Percentiles rank a stretch among this genome's conserved stretches.
phyloP scores from a whole-genome alignment of 2,329 filamentous ascomycete species.

The Trichophyton benhamiae region DNA sequence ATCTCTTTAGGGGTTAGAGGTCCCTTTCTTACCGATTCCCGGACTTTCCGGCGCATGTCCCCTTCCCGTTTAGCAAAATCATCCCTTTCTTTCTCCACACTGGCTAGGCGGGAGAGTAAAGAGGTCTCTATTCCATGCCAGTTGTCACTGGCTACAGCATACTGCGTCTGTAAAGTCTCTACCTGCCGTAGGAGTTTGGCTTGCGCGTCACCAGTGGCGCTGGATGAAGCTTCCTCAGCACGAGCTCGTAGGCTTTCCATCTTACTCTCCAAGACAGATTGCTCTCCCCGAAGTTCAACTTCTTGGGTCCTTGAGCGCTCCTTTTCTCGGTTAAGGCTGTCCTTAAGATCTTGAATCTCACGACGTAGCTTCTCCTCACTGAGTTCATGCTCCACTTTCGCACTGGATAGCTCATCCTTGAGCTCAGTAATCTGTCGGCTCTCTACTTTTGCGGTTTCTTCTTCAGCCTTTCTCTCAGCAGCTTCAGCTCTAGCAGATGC shows the following conservation, averaged over 20 bases:
- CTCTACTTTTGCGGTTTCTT: slow-evolving; percentile 56
- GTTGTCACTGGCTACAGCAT: slow-evolving; percentile 85
- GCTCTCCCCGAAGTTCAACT: slow-evolving; percentile 68
- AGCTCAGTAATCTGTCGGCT: slow-evolving; percentile 43
- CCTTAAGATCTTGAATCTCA: slow-evolving; percentile 59
- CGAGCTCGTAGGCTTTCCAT: slow-evolving; percentile 74
- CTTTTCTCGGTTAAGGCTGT: slow-evolving; percentile 58
- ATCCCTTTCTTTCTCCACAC: slow-evolving; percentile 80
- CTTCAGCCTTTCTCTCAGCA: slow-evolving; percentile 53
- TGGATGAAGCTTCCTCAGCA: slow-evolving; percentile 80
- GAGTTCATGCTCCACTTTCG: slow-evolving; percentile 64
- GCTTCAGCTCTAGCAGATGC: slow-evolving; percentile 55
- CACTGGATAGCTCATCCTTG: slow-evolving; percentile 52
- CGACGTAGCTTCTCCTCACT: slow-evolving; percentile 52
- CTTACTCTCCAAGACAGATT: slow-evolving; percentile 67
- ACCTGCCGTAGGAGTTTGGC: slow-evolving; percentile 86
- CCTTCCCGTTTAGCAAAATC: slow-evolving; percentile 71
- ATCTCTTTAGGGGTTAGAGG: neutral
- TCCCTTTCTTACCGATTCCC: slow-evolving; percentile 58
- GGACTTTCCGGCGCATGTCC: slow-evolving; percentile 77
- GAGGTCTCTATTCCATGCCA: slow-evolving; percentile 95
- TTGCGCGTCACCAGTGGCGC: slow-evolving; percentile 67
- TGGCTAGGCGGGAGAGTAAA: slow-evolving; percentile 61
- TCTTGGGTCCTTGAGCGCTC: slow-evolving; percentile 59
- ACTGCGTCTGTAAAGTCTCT: slow-evolving; percentile 90